Percentiles rank a stretch among this genome's conserved stretches.
Conservation (phyloP, 306 rosid genomes). For the Geum urbanum region DNA sequence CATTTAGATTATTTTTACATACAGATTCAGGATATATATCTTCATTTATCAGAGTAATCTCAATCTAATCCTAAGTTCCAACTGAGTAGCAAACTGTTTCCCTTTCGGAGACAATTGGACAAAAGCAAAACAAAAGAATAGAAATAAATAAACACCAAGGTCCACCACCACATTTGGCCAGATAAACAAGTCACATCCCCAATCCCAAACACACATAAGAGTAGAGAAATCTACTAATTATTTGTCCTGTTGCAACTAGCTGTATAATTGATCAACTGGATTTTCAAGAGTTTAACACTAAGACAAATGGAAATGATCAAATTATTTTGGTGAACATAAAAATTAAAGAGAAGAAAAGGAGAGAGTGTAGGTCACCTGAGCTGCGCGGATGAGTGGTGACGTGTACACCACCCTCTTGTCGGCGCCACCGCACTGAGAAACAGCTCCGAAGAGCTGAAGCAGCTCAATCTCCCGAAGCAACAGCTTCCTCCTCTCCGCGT, state of each 20-base stretch:
- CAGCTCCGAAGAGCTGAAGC: constrained; percentile 39
- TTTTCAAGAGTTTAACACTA: background rate
- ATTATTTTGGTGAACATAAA: background rate
- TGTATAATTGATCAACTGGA: background rate
- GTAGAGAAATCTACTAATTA: too few relatives aligned
- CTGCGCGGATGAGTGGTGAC: constrained; percentile 31
- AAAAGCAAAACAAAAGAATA: background rate
- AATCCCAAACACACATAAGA: background rate
- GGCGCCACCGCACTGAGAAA: constrained; percentile 22
- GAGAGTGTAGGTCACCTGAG: constrained; percentile 25
- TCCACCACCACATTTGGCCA: constrained; percentile 7
- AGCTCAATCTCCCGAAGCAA: constrained; percentile 35
- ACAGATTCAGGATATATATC: background rate
- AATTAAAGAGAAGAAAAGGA: too few relatives aligned
- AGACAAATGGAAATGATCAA: background rate
- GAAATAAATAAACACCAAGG: background rate
- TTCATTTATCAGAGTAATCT: background rate
- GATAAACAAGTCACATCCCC: constrained; percentile 5
- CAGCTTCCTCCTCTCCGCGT: constrained; percentile 29
- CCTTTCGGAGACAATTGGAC: background rate
- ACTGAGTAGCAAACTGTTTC: background rate
- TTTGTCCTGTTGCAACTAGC: background rate
- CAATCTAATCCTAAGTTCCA: background rate
- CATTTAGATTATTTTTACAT: background rate
- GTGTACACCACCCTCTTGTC: constrained; percentile 23